These are phyloP conservation scores for Diaporthe caulivora DNA, from an alignment of 2,329 filamentous ascomycete genomes.

Conservation along the genomic window DNA sequence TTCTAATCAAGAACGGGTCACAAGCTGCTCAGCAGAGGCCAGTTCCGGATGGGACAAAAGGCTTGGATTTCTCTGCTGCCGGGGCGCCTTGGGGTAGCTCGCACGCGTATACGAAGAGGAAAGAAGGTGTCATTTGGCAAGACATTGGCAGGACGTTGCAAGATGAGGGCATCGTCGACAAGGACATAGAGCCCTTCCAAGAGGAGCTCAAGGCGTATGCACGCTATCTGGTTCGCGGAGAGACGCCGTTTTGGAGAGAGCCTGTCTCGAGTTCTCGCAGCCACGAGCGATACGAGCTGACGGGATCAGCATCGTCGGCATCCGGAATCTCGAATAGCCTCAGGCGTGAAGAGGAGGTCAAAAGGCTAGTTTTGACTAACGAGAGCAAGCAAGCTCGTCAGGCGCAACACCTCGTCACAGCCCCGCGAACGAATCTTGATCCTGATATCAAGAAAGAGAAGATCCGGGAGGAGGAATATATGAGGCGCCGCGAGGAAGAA, in stretches of 20 bases:
- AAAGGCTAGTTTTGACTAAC: background rate
- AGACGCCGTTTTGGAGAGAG: slow-evolving; percentile 12
- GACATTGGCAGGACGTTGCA: slow-evolving; percentile 1
- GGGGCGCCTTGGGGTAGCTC: background rate
- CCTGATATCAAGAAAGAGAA: background rate
- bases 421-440: background rate
- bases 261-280: background rate
- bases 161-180: background rate
- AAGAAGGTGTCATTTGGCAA: background rate
- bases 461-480: background rate
- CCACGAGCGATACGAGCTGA: background rate
- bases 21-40: background rate
- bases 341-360: background rate
- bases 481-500: background rate
- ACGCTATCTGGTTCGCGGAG: background rate
- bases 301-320: background rate
- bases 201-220: slow-evolving; percentile 27
- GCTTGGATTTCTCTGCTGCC: background rate
- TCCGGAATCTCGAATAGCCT: background rate
- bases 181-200: slow-evolving; percentile 1
- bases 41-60: background rate
- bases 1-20: slow-evolving; percentile 13
- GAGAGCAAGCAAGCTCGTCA: slow-evolving; percentile 11
- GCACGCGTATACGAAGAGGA: background rate
- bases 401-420: background rate